Evolutionary conservation across 225 moss, liverwort and hornwort species (phyloP), one percentile per base, ranked within the genome.

Genomic region (Pleurozium schreberi): DNA sequence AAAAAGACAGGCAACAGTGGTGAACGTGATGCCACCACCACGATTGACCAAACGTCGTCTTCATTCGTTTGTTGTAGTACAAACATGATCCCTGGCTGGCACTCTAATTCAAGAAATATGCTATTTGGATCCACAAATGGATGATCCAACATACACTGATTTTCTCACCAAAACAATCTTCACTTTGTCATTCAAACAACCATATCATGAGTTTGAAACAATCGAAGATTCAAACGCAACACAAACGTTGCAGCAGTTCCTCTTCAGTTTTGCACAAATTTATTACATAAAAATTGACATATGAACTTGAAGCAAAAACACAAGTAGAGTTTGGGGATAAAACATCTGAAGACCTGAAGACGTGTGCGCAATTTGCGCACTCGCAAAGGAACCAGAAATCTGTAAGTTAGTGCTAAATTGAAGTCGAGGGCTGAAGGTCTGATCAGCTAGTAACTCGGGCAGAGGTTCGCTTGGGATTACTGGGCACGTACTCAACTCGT

Each of bases 1-100:
- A 86, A 80, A 45, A 33, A 73, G 77, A 85, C 81, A n/a, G 63
- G 88, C 83, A 86, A 61, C 68, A n/a, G n/a, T 75, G 80, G 84
- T 45, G 84, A 84, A 88, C 88, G 75, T 84, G 90, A 83, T 84
- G 86, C 89, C 80, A 90, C 83, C 84, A 83, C 88, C 88, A 92
- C 88, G 86, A 92, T 85, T 60, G 82, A 68, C 89, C 73, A 20
- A 64, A 84, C 84, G 75, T 87, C 87, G 79, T 87, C 89, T 80
- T 84, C 84, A 52, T 38, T 74, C 61, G 67, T 38, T 74, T 53
- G 67, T 38, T 38, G 61, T 38, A 33, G 27, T 65, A 83, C 65
- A 65, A 53, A 49, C 82, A 79, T 25, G 75, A 68, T 88, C 80
- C 52, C 80, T 28, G 80, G 8, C 63, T 20, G 78, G 13, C 65